Conservation (phyloP, 2,329 filamentous ascomycete genomes). For the Fusarium miscanthi region DNA sequence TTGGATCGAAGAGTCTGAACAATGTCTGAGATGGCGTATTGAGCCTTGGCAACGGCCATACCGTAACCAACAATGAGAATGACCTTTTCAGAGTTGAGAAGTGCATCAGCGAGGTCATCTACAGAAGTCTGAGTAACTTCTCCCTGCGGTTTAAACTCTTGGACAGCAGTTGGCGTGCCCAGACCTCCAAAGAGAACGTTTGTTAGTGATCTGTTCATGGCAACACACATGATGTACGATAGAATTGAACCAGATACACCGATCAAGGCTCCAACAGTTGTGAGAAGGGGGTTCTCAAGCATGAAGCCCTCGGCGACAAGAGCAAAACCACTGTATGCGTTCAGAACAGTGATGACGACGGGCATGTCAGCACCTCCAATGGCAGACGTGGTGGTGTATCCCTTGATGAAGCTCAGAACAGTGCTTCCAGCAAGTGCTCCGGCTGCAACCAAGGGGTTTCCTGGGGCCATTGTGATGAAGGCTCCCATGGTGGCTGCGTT, state of each 20-base stretch:
- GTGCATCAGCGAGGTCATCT: slow-evolving; percentile 81
- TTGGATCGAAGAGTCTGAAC: slow-evolving; percentile 77
- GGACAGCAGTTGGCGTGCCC: slow-evolving; percentile 66
- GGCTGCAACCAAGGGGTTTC: slow-evolving; percentile 81
- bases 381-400: slow-evolving; percentile 86
- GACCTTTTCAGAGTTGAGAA: slow-evolving; percentile 82
- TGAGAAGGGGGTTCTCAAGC: slow-evolving; percentile 87
- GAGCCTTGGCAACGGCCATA: slow-evolving; percentile 94
- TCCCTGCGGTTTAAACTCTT: slow-evolving; percentile 81
- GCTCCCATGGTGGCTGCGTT: slow-evolving; percentile 87
- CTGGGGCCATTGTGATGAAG: slow-evolving; percentile 84
- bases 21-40: slow-evolving; percentile 90
- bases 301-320: slow-evolving; percentile 92
- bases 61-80: slow-evolving; percentile 93
- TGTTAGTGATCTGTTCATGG: slow-evolving; percentile 90
- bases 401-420: slow-evolving; percentile 82
- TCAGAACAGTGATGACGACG: slow-evolving; percentile 89
- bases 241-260: slow-evolving; percentile 90
- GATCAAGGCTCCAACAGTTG: slow-evolving; percentile 86
- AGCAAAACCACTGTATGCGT: slow-evolving; percentile 91
- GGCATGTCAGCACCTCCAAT: slow-evolving; percentile 97
- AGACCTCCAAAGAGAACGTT: slow-evolving; percentile 92
- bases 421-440: slow-evolving; percentile 82
- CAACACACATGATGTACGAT: slow-evolving; percentile 87
- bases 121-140: slow-evolving; percentile 81